phyloP scores from a whole-genome alignment of 306 rosid genomes.

The Vigna nakashimae region DNA sequence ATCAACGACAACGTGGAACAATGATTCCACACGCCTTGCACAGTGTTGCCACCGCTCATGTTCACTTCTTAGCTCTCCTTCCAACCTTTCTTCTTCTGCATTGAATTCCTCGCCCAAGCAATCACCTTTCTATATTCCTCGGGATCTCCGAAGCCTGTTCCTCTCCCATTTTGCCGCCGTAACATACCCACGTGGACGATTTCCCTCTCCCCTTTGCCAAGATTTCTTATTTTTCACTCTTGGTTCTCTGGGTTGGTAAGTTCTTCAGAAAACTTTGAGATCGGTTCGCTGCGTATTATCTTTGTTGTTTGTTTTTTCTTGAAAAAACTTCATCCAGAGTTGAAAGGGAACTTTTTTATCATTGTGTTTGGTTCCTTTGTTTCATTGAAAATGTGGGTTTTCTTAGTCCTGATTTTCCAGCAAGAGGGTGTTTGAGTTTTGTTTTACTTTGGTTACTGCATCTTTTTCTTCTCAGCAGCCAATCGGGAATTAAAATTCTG shows the following conservation, averaged over 20 bases:
- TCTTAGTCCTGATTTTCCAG: conserved; percentile 2
- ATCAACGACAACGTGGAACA: conserved; percentile 36
- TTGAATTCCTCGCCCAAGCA: conserved; percentile 34
- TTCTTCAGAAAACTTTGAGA: conserved; percentile 2
- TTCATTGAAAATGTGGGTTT: conserved; percentile 28
- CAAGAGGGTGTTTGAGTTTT: background rate
- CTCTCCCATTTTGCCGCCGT: conserved; percentile 38
- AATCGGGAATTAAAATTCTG: conserved; percentile 1
- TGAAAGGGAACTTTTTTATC: conserved; percentile 25
- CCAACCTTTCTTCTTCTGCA: conserved; percentile 22
- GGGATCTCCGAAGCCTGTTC: conserved; percentile 48
- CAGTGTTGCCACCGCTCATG: conserved; percentile 24
- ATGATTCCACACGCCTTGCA: conserved; percentile 13
- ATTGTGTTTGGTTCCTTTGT: conserved; percentile 5
- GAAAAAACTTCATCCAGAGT: conserved; percentile 4
- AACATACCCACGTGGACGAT: conserved; percentile 32
- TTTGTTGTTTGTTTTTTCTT: conserved; percentile 21
- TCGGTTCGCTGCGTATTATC: conserved; percentile 18
- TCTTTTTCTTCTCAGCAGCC: background rate
- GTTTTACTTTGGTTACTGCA: background rate
- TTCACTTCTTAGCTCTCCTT: conserved; percentile 31
- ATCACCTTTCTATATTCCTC: conserved; percentile 60
- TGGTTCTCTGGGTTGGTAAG: conserved; percentile 41
- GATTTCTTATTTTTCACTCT: background rate
- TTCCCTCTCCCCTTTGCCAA: conserved; percentile 9